Conservation (phyloP, 2,329 filamentous ascomycete genomes). For the Zasmidium angulare region DNA sequence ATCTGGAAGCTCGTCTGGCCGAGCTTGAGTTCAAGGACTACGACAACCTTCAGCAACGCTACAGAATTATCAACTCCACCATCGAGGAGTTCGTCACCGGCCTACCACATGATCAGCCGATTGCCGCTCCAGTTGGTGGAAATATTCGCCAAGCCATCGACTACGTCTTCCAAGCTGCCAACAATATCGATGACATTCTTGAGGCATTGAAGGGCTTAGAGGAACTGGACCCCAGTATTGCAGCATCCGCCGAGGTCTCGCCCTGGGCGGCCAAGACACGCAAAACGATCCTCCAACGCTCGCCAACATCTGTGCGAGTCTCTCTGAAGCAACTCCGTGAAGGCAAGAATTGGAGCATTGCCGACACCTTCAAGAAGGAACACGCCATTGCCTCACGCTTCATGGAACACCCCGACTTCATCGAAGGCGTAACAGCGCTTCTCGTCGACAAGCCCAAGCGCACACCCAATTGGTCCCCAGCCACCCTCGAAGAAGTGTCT, state of each 20-base stretch:
- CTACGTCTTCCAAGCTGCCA: conserved; percentile 50
- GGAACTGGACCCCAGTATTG: conserved; percentile 41
- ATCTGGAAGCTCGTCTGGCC: conserved; percentile 78
- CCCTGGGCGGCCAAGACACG: conserved; percentile 80
- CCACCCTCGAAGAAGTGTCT: conserved; percentile 66
- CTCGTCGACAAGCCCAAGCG: conserved; percentile 69
- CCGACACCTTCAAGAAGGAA: conserved; percentile 81
- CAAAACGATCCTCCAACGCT: conserved; percentile 71
- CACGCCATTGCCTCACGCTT: conserved; percentile 81
- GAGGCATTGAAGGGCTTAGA: conserved; percentile 56
- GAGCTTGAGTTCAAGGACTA: conserved; percentile 87
- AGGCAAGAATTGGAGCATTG: conserved; percentile 74
- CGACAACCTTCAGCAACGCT: conserved; percentile 60
- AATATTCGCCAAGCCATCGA: conserved; percentile 78
- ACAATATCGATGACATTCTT: conserved; percentile 69
- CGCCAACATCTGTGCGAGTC: conserved; percentile 84
- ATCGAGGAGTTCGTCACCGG: conserved; percentile 91
- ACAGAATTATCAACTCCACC: conserved; percentile 75
- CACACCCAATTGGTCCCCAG: conserved; percentile 73
- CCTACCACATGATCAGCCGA: conserved; percentile 67
- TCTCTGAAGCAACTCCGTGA: conserved; percentile 78
- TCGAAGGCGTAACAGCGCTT: conserved; percentile 81
- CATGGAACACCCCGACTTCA: conserved; percentile 90
- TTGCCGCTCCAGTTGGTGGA: conserved; percentile 50
- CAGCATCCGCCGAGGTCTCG: conserved; percentile 49